phyloP scores from a whole-genome alignment of 2,329 filamentous ascomycete genomes.

The Trichoderma koningiopsis region DNA sequence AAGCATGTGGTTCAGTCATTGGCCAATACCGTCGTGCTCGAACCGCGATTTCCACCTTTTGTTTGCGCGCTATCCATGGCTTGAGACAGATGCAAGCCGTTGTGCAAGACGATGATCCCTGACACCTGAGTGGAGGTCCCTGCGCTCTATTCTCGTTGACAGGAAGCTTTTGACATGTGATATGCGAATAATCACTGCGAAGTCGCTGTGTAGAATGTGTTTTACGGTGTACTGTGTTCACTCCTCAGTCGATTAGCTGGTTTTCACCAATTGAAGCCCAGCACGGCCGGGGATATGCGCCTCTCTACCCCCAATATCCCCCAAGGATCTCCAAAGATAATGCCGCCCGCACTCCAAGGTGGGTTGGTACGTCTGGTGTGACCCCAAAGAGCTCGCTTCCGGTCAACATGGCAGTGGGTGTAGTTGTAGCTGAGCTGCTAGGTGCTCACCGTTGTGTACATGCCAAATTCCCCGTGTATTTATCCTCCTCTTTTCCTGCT shows the following conservation, averaged over 20 bases:
- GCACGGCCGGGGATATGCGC: neutral
- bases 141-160: neutral
- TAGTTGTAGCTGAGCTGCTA: neutral
- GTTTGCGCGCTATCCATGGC: constrained; percentile 7
- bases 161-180: constrained; percentile 22
- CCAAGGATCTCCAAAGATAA: constrained; percentile 8
- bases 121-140: neutral
- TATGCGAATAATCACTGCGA: neutral
- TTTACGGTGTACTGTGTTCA: neutral
- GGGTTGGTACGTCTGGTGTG: constrained; percentile 7
- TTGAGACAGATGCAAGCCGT: constrained; percentile 7
- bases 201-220: neutral
- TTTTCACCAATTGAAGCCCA: neutral
- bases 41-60: neutral
- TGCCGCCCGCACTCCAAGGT: constrained; percentile 16
- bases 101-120: constrained; percentile 6
- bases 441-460: neutral
- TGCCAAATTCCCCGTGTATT: constrained; percentile 7
- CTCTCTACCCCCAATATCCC: neutral
- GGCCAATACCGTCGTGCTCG: constrained; percentile 36
- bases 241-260: neutral
- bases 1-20: constrained; percentile 49
- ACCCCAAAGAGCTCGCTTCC: constrained; percentile 16
- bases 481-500: constrained; percentile 8
- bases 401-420: neutral